Base-by-base conservation (phyloP, 495 filamentous ascomycete genomes). In the Aspergillus affinis region DNA sequence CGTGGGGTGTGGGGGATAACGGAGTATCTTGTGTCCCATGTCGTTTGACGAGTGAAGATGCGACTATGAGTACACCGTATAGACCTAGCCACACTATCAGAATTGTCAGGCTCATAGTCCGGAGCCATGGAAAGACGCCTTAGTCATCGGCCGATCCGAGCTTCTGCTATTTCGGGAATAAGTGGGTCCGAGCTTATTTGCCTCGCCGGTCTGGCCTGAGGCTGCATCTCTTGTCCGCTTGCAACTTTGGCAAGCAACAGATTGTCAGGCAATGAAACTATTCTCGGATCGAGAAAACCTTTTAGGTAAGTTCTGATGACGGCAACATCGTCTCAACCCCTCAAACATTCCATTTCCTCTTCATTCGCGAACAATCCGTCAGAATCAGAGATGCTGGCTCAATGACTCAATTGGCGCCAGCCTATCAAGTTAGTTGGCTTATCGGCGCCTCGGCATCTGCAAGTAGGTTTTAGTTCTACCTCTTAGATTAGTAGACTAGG, bases 161-260 rank as follows among this genome's bases (percentile, higher is more conserved):
- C 27, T 12, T 50, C 15, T 59, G 21, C 57, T 48, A 54, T 54
- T 59, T 54, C 57, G 30, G 57, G 50, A 30, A 47, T 20, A 32
- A 19, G 57, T 59, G 57, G 57, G 41, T 20, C 57, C 21, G 36
- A 59, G 57, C 50, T 60, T 59, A 59, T 54, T 48, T 54, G 23
- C 44, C 51, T 48, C 48, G 23, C 44, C 51, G 30, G 7, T 0
- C 10, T n/a, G 30, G 13, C 20, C 27, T 55, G 19, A 27, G 23
- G 23, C 23, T 2, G 23, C 2, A 26, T 2, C 23, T 2, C 2
- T 26, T 26, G 23, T 2, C 23, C 23, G 23, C 2, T 26, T 26
- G 23, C 23, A 26, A 26, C 4, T 26, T 46, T 46, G 5, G 44
- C 13, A 18, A 15, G 6, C 13, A 46, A 18, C 44, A n/a, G n/a